Base-by-base conservation (phyloP, 2,329 filamentous ascomycete species). In the Stemphylium beticola region DNA sequence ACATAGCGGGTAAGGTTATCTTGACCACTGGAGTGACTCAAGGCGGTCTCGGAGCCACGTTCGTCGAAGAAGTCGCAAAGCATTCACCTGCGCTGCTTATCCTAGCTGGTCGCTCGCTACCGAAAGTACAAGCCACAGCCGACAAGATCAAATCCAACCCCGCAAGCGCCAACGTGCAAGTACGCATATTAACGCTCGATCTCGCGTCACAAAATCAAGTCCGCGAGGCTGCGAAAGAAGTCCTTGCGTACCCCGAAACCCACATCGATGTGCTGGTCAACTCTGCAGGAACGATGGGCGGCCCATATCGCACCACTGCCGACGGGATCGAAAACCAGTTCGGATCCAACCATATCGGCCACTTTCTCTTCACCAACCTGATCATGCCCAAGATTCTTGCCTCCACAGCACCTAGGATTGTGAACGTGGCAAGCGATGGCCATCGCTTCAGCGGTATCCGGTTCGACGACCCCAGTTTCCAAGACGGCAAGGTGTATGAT, bases 341-440 rank as follows among this genome's bases (percentile, higher is more conserved):
- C 2, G 80, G 76, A 7, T 75, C 77, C n/a, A 83, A 83, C 62
- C 77, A 83, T 55, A 57, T 83, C 11, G 78, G 79, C 0, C 78
- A 82, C 29, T 82, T 82, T 59, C 68, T 83, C 22, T 79, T 80
- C 44, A 71, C 67, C 0, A 76, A 78, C 33, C 70, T 82, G 15
- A 73, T 83, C n/a, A 63, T 80, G 38, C 75, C 78, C 0, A 75
- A 75, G 26, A 55, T 83, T 1, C 57, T 75, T 29, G 75, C 59
- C 2, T 55, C 75, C 0, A 50, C 60, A 1, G 58, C 31, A 3
- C 66, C 69, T 0, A 72, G 79, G 4, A 64, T 81, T 34, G 74
- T 82, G 26, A 81, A 78, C 57, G 55, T 81, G 24, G 63, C 70
- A 33, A 77, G 78, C 55, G 61, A 74, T 18, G 76, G 75, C 18